Evolutionary conservation across 331 rosid species (phyloP).

Genomic region (Quercus phellos): DNA sequence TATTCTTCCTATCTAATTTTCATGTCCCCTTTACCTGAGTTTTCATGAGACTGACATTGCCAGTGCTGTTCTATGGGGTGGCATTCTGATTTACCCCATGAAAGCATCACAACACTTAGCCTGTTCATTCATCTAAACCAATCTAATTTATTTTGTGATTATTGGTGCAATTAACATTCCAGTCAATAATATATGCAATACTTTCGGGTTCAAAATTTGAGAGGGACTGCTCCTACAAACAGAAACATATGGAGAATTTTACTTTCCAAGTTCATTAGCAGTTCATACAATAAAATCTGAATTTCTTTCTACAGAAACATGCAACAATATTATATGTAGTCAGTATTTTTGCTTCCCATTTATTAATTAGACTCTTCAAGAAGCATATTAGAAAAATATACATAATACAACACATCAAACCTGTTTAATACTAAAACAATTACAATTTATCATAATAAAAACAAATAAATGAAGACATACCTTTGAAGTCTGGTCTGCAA

Average conservation of each 20-base stretch:
- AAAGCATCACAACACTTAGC: not conserved
- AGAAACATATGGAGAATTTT: no score
- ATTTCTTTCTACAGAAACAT: not conserved
- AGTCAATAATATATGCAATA: no score
- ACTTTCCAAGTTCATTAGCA: not conserved
- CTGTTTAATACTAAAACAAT: not conserved
- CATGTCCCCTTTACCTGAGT: not conserved
- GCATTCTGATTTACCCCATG: not conserved
- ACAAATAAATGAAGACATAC: slow-evolving; percentile 27
- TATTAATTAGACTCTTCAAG: not conserved
- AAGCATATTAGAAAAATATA: not conserved
- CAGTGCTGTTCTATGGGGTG: not conserved
- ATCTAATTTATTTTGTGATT: no score
- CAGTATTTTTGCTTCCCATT: not conserved
- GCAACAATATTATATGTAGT: not conserved
- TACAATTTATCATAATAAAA: not conserved
- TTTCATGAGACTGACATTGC: not conserved
- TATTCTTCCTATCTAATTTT: not conserved
- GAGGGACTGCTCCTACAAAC: no score
- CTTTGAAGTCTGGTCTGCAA: slow-evolving; percentile 76
- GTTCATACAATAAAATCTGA: not conserved
- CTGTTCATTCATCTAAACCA: not conserved
- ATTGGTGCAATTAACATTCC: no score
- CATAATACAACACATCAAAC: not conserved
- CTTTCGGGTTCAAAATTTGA: no score